Percentiles rank a stretch among this genome's conserved stretches.
Evolutionary conservation across 345 rosid species (phyloP).

Genomic region (Eucalyptus melliodora): DNA sequence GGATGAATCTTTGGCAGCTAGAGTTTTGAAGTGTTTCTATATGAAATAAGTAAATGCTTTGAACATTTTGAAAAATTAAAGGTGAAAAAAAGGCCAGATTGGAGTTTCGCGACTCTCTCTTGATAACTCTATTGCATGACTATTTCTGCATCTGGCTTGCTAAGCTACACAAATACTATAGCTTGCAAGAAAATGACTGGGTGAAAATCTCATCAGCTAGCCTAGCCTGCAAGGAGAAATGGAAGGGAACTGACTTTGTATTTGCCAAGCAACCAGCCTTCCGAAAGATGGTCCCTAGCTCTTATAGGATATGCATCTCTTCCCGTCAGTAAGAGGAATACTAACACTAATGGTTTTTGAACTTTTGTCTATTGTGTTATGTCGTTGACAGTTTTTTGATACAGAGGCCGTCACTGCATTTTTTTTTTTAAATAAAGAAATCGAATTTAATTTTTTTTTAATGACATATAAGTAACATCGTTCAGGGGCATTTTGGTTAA

Average conservation of each 20-base stretch:
- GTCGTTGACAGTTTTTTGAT: neutral
- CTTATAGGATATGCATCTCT: too few species aligned
- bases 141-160: neutral
- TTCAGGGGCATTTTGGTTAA: too few species aligned
- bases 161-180: neutral
- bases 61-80: neutral
- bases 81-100: neutral
- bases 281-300: too few species aligned
- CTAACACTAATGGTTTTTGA: too few species aligned
- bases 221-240: neutral
- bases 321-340: too few species aligned
- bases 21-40: neutral
- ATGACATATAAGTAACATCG: too few species aligned
- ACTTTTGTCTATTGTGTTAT: neutral
- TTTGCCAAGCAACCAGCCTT: neutral
- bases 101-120: neutral
- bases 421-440: too few species aligned
- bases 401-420: too few species aligned
- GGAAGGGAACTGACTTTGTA: neutral
- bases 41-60: neutral
- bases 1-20: neutral
- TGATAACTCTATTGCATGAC: neutral
- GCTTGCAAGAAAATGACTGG: neutral
- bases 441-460: too few species aligned
- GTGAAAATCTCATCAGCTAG: neutral